Evolutionary conservation across 2,329 filamentous ascomycete genomes (phyloP).

Genomic region (Ploettnerulaceae sp.): DNA sequence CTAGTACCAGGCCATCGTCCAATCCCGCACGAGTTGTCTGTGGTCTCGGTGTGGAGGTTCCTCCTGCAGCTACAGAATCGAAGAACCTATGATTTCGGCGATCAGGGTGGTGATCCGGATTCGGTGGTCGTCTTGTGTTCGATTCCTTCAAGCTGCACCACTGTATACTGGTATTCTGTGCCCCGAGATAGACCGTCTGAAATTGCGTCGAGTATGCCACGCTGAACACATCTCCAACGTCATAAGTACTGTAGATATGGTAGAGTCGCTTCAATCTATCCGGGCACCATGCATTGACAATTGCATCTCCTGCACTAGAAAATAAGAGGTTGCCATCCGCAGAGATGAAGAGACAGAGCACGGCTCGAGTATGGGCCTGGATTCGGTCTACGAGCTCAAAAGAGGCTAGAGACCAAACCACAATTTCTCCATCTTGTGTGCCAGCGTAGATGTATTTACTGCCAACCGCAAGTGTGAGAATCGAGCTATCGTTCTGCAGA

Average conservation of each 20-base stretch:
- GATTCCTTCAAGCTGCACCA: slow-evolving; percentile 76
- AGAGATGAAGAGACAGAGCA: slow-evolving; percentile 79
- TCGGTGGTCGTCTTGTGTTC: slow-evolving; percentile 52
- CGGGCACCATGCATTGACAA: slow-evolving; percentile 91
- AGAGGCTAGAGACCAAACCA: slow-evolving; percentile 84
- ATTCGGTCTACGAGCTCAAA: slow-evolving; percentile 76
- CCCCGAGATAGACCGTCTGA: slow-evolving; percentile 83
- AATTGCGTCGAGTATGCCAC: slow-evolving; percentile 79
- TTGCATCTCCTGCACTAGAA: slow-evolving; percentile 87
- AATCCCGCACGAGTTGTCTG: slow-evolving; percentile 41
- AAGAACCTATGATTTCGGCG: slow-evolving; percentile 84
- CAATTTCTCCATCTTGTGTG: slow-evolving; percentile 87
- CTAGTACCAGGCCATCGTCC: slow-evolving; percentile 61
- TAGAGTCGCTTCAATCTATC: slow-evolving; percentile 70
- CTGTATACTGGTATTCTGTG: slow-evolving; percentile 92
- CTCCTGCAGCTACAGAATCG: slow-evolving; percentile 84
- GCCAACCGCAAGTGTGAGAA: slow-evolving; percentile 78
- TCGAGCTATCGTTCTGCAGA: slow-evolving; percentile 71
- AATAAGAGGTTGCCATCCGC: slow-evolving; percentile 71
- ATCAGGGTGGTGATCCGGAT: slow-evolving; percentile 66
- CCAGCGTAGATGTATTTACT: slow-evolving; percentile 82
- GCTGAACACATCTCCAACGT: slow-evolving; percentile 93
- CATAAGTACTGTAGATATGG: slow-evolving; percentile 88
- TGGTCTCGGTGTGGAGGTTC: slow-evolving; percentile 67
- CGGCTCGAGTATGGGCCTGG: slow-evolving; percentile 85